A percentile compares a stretch with the other conserved stretches of the same genome.
Evolutionary conservation across 2,329 filamentous ascomycete species (phyloP).

Genomic region (Penicillium sp.): DNA sequence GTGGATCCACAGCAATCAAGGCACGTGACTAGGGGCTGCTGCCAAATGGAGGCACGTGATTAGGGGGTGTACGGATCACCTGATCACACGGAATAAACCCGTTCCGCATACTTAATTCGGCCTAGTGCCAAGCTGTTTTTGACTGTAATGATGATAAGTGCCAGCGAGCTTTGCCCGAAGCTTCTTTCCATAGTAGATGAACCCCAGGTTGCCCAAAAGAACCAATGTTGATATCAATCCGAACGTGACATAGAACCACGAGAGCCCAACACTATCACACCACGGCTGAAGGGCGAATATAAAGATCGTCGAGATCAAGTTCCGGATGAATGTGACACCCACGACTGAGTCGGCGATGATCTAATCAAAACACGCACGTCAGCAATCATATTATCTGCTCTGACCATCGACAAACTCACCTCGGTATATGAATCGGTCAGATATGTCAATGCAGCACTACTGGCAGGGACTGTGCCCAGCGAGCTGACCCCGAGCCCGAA

Average conservation of each 20-base stretch:
- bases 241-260: slow-evolving; percentile 46
- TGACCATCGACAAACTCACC: slow-evolving; percentile 16
- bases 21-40: too few species aligned
- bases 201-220: slow-evolving; percentile 17
- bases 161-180: slow-evolving; percentile 33
- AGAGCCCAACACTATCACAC: slow-evolving; percentile 36
- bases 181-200: slow-evolving; percentile 33
- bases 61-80: too few species aligned
- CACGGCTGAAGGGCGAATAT: slow-evolving; percentile 51
- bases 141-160: slow-evolving; percentile 39
- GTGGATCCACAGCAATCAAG: too few species aligned
- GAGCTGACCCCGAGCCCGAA: slow-evolving; percentile 19
- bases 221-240: slow-evolving; percentile 34
- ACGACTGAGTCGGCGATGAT: slow-evolving; percentile 52
- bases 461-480: slow-evolving; percentile 25
- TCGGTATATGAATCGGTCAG: slow-evolving; percentile 33
- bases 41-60: too few species aligned
- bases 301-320: slow-evolving; percentile 46
- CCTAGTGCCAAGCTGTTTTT: slow-evolving; percentile 24
- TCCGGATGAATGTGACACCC: slow-evolving; percentile 48
- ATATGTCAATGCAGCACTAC: slow-evolving; percentile 30
- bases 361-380: slow-evolving; percentile 21
- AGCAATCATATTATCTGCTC: background rate
- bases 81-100: background rate
- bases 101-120: background rate